Base-by-base conservation (phyloP, 1,139 yeast species). In the Yamadazyma friedrichii region DNA sequence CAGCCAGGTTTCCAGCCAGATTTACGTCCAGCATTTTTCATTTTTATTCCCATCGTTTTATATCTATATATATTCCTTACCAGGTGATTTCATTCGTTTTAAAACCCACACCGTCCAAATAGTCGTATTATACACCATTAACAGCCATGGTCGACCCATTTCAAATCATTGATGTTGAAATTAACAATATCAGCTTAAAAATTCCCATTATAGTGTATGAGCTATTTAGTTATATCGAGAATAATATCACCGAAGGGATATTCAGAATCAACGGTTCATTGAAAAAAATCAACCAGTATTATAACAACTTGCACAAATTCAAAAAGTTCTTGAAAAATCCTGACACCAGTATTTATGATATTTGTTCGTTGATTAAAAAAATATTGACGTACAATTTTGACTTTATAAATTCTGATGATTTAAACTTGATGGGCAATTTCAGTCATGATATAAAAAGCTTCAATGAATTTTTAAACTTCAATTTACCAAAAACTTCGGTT, bases 241-340 rank as follows among this genome's bases (percentile, higher is more conserved):
- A 42, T 2, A 54, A 59, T 13, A 43, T 55, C 2, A 49, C 47
- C 12, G 64, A 62, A 42, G 67, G 67, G 8, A 47, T 61, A 6
- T 61, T 62, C 42, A 49, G 67, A 28, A 55, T 61, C 16, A 61
- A 58, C 40, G 67, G 67, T 6, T 60, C 65, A 1, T 50, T 56
- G 17, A 53, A 53, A 35, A 52, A 59, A 36, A 49, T 58, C 17
- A 55, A 53, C 29, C 47, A 48, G 12, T 50, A 53, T 36, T 47
- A 47, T 36, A 35, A 42, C 8, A 43, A 42, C 25, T 41, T 55
- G 10, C 37, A 40, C 16, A 54, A 50, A 36, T 49, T 48, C 31
- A 41, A 42, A 6, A 44, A 41, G 36, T 49, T 55, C 51, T 36
- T 52, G 5, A 31, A 37, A 22, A 22, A 36, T 11, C 42, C 45